Base-by-base conservation (phyloP, 163 green algal genomes). In the Scenedesmus sp. region DNA sequence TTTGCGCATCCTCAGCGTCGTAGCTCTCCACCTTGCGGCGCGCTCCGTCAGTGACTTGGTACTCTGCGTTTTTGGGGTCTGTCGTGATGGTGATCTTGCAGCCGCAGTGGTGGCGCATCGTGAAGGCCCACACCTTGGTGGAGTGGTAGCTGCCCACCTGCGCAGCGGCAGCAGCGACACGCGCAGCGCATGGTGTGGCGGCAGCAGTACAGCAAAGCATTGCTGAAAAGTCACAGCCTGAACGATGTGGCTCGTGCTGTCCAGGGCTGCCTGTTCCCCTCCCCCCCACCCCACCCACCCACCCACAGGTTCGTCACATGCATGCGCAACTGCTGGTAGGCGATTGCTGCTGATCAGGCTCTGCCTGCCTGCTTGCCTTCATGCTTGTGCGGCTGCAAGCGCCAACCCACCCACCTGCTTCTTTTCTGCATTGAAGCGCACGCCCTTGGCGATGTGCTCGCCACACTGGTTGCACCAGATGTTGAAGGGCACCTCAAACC, bases 391-490 rank as follows among this genome's bases (percentile, higher is more conserved):
- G 12, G 73, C 73, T 54, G 74, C 74, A 13, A 13, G 74, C 55
- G 20, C 55, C 2, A 64, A 3, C 82, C 20, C 57, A 88, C 16
- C 96, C 79, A 99, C 96, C 76, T 96, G 90, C 95, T 98, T 98
- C 96, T 99, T 99, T 94, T 99, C 97, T 12, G 98, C 98, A 91
- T 99, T 99, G 95, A 99, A 99, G 67, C 98, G 96, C 66, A 94
- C 92, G n/a, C 95, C 96, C 94, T 99, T 98, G 90, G 95, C 98
- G 52, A 99, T 99, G 56, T 99, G 95, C 91, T 98, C 94, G 54
- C 92, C 85, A 94, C 98, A 99, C 56, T 96, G 94, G 13, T 82
- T 87, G 91, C 98, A 99, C 96, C 96, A 99, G 7, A 99, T 96
- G 90, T 98, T 97, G 96, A 99, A 99, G 10, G 98, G 98, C 96